Percentiles rank a stretch among this genome's conserved stretches.
These are phyloP conservation scores for Leptomonas seymouri DNA, from an alignment of 208 protist species.

Conservation along the genomic window DNA sequence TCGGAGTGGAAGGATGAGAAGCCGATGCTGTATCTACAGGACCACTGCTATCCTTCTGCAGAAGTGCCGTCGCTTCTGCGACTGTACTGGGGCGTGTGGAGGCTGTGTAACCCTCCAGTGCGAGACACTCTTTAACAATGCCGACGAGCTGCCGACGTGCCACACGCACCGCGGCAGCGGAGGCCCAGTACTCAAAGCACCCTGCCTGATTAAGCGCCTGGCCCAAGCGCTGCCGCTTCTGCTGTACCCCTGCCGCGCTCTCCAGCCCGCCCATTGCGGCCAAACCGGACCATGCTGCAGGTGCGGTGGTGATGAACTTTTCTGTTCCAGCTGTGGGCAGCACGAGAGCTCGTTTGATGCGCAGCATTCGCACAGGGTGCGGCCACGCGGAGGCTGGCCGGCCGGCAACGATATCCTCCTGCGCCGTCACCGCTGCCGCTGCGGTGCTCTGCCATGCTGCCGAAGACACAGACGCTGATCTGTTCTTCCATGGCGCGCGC, in stretches of 20 bases:
- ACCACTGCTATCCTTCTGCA: not conserved
- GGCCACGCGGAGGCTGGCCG: slow-evolving; percentile 39
- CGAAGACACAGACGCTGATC: not conserved
- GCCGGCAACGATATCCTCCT: slow-evolving; percentile 12
- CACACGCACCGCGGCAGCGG: slow-evolving; percentile 24
- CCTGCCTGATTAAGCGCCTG: slow-evolving; percentile 30
- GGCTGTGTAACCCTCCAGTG: not conserved
- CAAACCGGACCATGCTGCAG: slow-evolving; percentile 12
- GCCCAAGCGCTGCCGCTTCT: slow-evolving; percentile 11
- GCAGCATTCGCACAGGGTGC: slow-evolving; percentile 46
- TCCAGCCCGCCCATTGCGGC: not conserved
- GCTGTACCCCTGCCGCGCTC: slow-evolving; percentile 5
- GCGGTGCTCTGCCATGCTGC: not conserved
- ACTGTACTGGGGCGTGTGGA: slow-evolving; percentile 6
- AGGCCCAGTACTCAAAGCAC: slow-evolving; percentile 71
- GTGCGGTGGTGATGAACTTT: slow-evolving; percentile 11
- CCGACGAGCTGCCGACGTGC: slow-evolving; percentile 34
- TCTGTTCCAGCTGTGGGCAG: slow-evolving; percentile 65
- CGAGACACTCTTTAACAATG: slow-evolving; percentile 1
- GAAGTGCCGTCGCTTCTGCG: slow-evolving; percentile 11
- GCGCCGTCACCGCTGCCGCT: not conserved
- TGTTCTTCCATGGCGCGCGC: slow-evolving; percentile 23
- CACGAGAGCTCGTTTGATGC: slow-evolving; percentile 64
- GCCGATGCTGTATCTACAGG: not conserved
- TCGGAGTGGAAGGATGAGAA: not conserved